phyloP scores from a whole-genome alignment of 140 eudicot species.

The Bidens hawaiensis region DNA sequence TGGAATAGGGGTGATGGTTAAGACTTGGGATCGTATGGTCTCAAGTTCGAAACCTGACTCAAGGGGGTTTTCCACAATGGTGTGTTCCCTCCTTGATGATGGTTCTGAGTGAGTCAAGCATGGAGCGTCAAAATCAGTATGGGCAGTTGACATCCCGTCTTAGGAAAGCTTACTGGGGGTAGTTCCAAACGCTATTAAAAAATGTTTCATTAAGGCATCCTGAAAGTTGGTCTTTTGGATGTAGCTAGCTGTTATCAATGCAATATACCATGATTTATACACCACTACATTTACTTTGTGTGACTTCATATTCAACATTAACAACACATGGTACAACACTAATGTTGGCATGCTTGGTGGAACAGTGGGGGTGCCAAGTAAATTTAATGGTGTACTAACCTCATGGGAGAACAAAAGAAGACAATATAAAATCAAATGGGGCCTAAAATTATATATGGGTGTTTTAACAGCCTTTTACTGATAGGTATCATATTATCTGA shows the following conservation, averaged over 20 bases:
- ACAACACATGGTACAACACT: background rate
- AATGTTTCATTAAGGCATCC: background rate
- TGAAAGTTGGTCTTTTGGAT: background rate
- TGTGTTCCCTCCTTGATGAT: no score
- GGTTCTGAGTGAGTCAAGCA: no score
- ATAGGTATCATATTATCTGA: constrained; percentile 5
- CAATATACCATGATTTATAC: background rate
- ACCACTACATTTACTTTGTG: background rate
- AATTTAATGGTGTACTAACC: background rate
- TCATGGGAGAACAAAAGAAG: background rate
- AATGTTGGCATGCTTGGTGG: background rate
- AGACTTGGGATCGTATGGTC: no score
- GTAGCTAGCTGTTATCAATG: background rate
- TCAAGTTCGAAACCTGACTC: no score
- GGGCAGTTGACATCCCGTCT: no score
- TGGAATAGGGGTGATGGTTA: no score
- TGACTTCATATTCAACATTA: background rate
- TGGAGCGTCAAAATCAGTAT: no score
- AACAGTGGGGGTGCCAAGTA: background rate
- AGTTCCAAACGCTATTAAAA: no score
- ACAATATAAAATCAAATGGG: background rate
- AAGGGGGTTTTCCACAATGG: no score
- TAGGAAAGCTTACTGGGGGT: no score
- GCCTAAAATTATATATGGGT: background rate
- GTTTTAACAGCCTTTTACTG: constrained; percentile 1